These are phyloP conservation scores for Nigrospora oryzae DNA, from an alignment of 2,329 filamentous ascomycete genomes.

Conservation along the genomic window DNA sequence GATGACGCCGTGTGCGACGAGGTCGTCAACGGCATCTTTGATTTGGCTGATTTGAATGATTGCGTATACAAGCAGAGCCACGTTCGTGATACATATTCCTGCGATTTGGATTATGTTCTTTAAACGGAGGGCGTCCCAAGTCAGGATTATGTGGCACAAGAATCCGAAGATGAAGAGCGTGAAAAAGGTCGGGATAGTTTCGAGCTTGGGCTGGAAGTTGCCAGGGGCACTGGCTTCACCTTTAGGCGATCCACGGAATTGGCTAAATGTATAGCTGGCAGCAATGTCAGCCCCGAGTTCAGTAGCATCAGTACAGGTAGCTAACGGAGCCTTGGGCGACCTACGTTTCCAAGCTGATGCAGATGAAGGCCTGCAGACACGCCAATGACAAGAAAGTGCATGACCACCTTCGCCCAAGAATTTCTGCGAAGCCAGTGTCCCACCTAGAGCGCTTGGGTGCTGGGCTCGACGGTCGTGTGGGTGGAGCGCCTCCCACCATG, in stretches of 20 bases:
- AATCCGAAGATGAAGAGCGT: constrained; percentile 97
- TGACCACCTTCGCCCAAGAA: constrained; percentile 79
- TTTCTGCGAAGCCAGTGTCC: constrained; percentile 52
- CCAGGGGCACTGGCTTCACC: constrained; percentile 30
- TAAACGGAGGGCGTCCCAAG: constrained; percentile 85
- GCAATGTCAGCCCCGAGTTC: background rate
- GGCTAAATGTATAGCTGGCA: constrained; percentile 76
- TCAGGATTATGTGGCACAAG: constrained; percentile 80
- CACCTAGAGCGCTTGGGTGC: constrained; percentile 17
- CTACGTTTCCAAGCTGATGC: constrained; percentile 80
- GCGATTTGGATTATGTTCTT: constrained; percentile 99
- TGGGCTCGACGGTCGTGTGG: constrained; percentile 23
- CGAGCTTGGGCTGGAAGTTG: constrained; percentile 42
- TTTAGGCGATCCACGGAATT: constrained; percentile 55
- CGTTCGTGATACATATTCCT: constrained; percentile 85
- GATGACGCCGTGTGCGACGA: constrained; percentile 33
- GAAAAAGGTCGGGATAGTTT: constrained; percentile 87
- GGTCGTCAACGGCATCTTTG: constrained; percentile 54
- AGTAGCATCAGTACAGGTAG: too few relatives aligned
- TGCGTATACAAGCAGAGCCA: constrained; percentile 86
- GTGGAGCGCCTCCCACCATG: constrained; percentile 22
- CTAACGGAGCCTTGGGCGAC: constrained; percentile 21
- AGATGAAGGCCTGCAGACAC: constrained; percentile 67
- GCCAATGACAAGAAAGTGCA: constrained; percentile 74
- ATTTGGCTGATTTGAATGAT: constrained; percentile 92